These are phyloP conservation scores for Chamaecyparis obtusa DNA, from an alignment of 75 land plant genomes.

Conservation along the genomic window DNA sequence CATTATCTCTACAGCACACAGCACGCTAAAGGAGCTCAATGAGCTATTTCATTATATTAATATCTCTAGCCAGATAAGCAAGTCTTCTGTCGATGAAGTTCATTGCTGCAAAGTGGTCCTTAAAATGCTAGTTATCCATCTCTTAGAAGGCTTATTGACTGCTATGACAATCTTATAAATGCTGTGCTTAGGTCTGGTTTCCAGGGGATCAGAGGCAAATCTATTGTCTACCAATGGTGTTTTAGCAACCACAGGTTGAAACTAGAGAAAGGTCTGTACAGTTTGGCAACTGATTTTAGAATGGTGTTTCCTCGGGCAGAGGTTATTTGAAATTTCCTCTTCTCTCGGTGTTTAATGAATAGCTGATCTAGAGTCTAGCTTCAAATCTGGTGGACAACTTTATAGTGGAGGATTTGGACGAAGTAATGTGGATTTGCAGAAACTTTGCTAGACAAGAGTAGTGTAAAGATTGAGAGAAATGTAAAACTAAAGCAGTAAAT, in stretches of 20 bases:
- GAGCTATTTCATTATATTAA: neutral
- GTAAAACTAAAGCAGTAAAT: too few species aligned
- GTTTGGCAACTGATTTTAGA: neutral
- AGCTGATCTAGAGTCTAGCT: too few species aligned
- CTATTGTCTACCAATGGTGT: neutral
- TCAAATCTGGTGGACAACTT: too few species aligned
- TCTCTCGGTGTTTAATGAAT: neutral
- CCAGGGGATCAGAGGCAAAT: neutral
- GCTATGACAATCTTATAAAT: neutral
- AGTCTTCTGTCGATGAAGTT: neutral
- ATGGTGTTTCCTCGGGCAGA: neutral
- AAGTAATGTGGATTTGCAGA: too few species aligned
- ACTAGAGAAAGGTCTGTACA: neutral
- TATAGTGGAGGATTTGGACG: too few species aligned
- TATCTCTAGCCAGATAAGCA: neutral
- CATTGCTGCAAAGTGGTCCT: neutral
- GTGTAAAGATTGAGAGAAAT: too few species aligned
- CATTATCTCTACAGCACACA: neutral
- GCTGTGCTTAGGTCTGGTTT: neutral
- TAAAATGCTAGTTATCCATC: neutral
- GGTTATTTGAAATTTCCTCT: neutral
- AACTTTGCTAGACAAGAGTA: too few species aligned
- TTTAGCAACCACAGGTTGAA: neutral
- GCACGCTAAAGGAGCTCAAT: neutral
- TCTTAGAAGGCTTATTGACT: neutral